A percentile compares a stretch with the other conserved stretches of the same genome.
phyloP scores from a whole-genome alignment of 78 protist species.

The Dictyostelium capitatum region DNA sequence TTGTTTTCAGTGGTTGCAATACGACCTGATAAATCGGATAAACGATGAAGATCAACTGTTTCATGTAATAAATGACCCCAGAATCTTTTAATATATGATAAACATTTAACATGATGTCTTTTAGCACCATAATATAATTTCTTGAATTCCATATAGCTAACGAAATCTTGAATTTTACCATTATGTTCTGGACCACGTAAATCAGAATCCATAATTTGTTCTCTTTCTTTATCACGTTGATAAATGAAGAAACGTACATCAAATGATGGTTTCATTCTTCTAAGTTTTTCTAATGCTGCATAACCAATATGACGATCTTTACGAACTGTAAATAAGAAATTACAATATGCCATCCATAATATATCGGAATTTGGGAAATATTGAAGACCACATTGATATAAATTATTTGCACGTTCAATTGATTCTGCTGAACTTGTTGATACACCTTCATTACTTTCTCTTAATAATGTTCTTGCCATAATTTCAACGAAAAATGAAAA shows the following conservation, averaged over 20 bases:
- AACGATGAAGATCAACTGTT: conserved; percentile 57
- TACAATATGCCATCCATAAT: conserved; percentile 73
- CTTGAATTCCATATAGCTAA: conserved; percentile 69
- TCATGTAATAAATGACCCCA: conserved; percentile 56
- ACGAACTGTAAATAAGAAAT: conserved; percentile 60
- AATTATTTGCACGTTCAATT: conserved; percentile 48
- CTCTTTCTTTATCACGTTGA: conserved; percentile 71
- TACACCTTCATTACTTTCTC: background rate
- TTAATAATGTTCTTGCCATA: conserved; percentile 44
- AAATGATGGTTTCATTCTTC: conserved; percentile 46
- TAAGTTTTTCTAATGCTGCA: conserved; percentile 64
- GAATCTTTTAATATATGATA: conserved; percentile 33
- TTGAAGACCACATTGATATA: conserved; percentile 75
- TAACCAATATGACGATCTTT: conserved; percentile 76
- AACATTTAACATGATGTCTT: conserved; percentile 45
- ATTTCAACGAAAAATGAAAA: conserved; percentile 54
- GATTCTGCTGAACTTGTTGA: background rate
- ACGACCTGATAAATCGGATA: conserved; percentile 58
- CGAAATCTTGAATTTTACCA: conserved; percentile 71
- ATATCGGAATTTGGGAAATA: conserved; percentile 54
- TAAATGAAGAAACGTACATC: conserved; percentile 69
- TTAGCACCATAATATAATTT: conserved; percentile 63
- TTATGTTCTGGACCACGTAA: conserved; percentile 44
- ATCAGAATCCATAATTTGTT: conserved; percentile 78
- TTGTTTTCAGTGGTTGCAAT: conserved; percentile 57